Percentiles rank a stretch among this genome's conserved stretches.
Evolutionary conservation across 1,284 basidiomycete genomes (phyloP).

Genomic region (Golubevia pallescens): DNA sequence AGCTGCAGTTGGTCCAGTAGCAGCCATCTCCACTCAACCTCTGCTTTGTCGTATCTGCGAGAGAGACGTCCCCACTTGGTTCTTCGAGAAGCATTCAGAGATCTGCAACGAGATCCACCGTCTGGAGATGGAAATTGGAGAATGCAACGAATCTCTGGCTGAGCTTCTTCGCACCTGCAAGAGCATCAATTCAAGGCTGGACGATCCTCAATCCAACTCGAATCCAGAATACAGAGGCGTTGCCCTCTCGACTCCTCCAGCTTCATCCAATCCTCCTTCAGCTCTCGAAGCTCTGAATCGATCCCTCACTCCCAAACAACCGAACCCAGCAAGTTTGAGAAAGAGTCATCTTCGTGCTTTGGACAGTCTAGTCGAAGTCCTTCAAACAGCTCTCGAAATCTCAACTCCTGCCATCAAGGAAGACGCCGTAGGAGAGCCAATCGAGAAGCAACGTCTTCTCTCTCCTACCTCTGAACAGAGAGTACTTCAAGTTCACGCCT

Average conservation of each 20-base stretch:
- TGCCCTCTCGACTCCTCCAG: constrained; percentile 67
- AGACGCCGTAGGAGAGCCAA: constrained; percentile 79
- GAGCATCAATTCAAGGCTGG: background rate
- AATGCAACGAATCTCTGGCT: constrained; percentile 88
- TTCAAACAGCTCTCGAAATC: constrained; percentile 80
- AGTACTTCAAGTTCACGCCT: constrained; percentile 42
- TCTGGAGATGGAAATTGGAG: constrained; percentile 90
- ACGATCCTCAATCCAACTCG: constrained; percentile 66
- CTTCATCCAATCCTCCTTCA: constrained; percentile 59
- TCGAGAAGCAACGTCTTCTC: constrained; percentile 87
- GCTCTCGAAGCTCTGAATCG: constrained; percentile 51
- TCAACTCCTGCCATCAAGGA: constrained; percentile 88
- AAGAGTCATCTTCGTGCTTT: constrained; percentile 72
- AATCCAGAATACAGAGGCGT: constrained; percentile 82
- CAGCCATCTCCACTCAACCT: constrained; percentile 69
- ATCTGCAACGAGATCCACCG: constrained; percentile 97
- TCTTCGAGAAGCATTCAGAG: constrained; percentile 99
- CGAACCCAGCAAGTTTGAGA: constrained; percentile 33
- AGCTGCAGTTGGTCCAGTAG: constrained; percentile 27
- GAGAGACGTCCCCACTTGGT: constrained; percentile 94
- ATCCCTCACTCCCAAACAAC: constrained; percentile 37
- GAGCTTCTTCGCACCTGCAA: constrained; percentile 87
- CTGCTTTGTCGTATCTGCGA: constrained; percentile 98
- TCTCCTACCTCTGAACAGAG: constrained; percentile 67
- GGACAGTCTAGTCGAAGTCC: constrained; percentile 82